Evolutionary conservation across 768 basidiomycete species (phyloP).

Genomic region (Rhodotorula toruloides): DNA sequence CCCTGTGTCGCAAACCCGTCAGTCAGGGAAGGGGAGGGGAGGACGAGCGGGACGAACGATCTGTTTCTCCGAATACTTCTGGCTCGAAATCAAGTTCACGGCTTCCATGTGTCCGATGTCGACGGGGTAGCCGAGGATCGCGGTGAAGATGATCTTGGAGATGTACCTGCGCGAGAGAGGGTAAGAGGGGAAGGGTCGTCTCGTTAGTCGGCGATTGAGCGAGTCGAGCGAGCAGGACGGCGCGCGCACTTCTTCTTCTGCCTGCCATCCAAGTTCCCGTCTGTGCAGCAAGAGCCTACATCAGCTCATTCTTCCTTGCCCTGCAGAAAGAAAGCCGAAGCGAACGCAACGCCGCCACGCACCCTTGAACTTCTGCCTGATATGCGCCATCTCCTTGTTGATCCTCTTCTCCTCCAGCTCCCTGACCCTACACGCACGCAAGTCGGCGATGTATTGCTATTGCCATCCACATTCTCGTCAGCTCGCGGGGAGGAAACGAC

Average conservation of each 20-base stretch:
- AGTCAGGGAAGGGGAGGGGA: constrained; percentile 16
- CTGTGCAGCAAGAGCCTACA: constrained; percentile 29
- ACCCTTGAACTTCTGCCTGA: constrained; percentile 98
- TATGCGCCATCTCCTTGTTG: constrained; percentile 99
- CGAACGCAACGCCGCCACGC: not conserved
- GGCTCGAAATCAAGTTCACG: constrained; percentile 90
- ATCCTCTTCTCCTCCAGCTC: constrained; percentile 98
- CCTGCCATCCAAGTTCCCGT: constrained; percentile 51
- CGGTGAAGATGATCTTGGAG: constrained; percentile 97
- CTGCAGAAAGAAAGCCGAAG: not conserved
- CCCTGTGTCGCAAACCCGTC: constrained; percentile 57
- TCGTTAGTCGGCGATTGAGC: no score
- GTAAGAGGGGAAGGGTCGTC: no score
- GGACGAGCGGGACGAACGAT: constrained; percentile 57
- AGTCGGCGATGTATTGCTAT: constrained; percentile 80
- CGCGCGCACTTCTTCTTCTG: constrained; percentile 49
- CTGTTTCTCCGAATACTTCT: constrained; percentile 97
- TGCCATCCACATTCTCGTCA: no score
- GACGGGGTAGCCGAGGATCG: constrained; percentile 94
- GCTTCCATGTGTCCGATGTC: constrained; percentile 99
- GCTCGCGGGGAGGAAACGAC: no score
- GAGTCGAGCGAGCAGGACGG: no score
- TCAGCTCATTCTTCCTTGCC: not conserved
- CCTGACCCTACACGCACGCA: constrained; percentile 89
- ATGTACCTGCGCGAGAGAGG: constrained; percentile 63